phyloP scores from a whole-genome alignment of 805 yeast species.

The Huiozyma naganishii region DNA sequence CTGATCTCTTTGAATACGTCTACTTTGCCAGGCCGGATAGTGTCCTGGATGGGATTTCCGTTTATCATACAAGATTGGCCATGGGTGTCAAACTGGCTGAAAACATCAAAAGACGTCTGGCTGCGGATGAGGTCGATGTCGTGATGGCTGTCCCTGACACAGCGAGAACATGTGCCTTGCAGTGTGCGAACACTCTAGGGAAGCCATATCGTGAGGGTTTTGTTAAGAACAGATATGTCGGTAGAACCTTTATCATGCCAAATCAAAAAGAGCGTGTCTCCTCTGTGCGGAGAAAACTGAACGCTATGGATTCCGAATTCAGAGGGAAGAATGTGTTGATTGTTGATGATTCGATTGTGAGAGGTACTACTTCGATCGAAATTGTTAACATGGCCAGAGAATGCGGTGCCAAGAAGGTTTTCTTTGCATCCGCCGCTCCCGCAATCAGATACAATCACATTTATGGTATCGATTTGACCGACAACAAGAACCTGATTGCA shows the following conservation, averaged over 20 bases:
- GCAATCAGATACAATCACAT: slow-evolving; percentile 95
- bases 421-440: slow-evolving; percentile 94
- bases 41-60: slow-evolving; percentile 92
- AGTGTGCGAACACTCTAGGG: slow-evolving; percentile 73
- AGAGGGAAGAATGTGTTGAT: slow-evolving; percentile 72
- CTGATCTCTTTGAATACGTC: slow-evolving; percentile 94
- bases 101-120: slow-evolving; percentile 43
- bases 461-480: slow-evolving; percentile 96
- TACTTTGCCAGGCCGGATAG: slow-evolving; percentile 97
- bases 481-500: slow-evolving; percentile 87
- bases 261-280: slow-evolving; percentile 90
- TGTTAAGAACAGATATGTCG: slow-evolving; percentile 92
- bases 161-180: slow-evolving; percentile 88
- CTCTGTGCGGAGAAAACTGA: slow-evolving; percentile 85
- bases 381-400: slow-evolving; percentile 97
- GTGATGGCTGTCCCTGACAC: slow-evolving; percentile 98
- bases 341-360: slow-evolving; percentile 93
- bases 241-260: slow-evolving; percentile 98
- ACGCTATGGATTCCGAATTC: slow-evolving; percentile 93
- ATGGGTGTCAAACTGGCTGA: slow-evolving; percentile 89
- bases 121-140: slow-evolving; percentile 64
- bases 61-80: slow-evolving; percentile 79
- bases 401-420: slow-evolving; percentile 94
- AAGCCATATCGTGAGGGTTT: slow-evolving; percentile 93
- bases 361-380: slow-evolving; percentile 96